Conservation (phyloP, 176 grass and related monocot genomes). For the Saccharum officinarum region DNA sequence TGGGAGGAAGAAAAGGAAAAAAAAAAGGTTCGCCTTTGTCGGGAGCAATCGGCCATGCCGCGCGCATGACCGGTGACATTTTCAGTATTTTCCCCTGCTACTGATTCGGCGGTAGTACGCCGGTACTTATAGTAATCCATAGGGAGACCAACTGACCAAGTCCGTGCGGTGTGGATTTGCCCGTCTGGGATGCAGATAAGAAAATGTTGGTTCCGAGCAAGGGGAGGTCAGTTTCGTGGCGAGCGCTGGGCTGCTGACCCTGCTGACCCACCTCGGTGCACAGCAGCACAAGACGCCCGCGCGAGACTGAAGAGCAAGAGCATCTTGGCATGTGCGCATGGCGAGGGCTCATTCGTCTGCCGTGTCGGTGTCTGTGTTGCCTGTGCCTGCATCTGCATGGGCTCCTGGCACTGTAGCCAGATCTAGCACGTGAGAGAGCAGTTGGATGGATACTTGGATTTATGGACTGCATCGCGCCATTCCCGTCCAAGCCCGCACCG, state of each 20-base stretch:
- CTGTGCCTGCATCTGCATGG: neutral
- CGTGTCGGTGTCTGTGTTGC: neutral
- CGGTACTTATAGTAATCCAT: too few relatives aligned
- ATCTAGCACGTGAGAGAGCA: conserved; percentile 19
- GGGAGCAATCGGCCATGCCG: neutral
- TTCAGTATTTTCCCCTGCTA: neutral
- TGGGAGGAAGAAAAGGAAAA: too few relatives aligned
- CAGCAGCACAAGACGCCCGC: neutral
- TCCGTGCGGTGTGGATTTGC: neutral
- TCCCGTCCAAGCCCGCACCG: neutral
- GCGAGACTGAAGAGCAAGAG: neutral
- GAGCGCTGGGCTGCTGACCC: neutral
- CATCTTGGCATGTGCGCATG: conserved; percentile 29
- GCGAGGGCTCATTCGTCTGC: neutral
- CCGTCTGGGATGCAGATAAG: neutral
- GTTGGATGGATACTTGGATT: neutral
- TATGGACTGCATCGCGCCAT: neutral
- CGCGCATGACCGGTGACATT: neutral
- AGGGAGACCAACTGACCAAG: too few relatives aligned
- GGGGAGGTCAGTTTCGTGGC: neutral
- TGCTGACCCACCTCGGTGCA: neutral
- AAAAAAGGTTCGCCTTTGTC: neutral
- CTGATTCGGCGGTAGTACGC: too few relatives aligned
- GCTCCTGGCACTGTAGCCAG: conserved; percentile 65
- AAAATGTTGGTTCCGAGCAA: conserved; percentile 9